Conservation (phyloP, 257 asterid species). For the Nicotiana attenuata region DNA sequence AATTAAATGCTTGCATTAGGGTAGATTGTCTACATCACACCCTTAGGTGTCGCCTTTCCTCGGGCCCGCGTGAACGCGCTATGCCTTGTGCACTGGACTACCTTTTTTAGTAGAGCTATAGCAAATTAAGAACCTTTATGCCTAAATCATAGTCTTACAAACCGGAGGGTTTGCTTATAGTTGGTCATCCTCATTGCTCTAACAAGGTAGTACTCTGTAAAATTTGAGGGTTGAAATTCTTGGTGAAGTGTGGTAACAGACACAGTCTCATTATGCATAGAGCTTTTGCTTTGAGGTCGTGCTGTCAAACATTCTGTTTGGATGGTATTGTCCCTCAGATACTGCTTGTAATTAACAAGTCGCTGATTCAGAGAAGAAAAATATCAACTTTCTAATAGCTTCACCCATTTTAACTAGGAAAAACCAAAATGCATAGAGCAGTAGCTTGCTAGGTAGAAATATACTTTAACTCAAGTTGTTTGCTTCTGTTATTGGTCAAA, state of each 20-base stretch:
- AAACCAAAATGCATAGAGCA: background rate
- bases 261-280: background rate
- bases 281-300: background rate
- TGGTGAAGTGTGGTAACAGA: background rate
- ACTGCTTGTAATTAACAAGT: background rate
- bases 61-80: no score
- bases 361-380: background rate
- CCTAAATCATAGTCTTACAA: background rate
- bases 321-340: background rate
- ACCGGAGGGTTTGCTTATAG: background rate
- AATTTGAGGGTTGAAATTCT: background rate
- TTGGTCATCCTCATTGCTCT: background rate
- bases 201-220: background rate
- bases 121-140: background rate
- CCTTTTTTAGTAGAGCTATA: background rate
- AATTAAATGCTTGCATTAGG: background rate
- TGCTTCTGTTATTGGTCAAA: background rate
- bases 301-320: background rate
- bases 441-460: background rate
- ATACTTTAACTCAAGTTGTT: background rate
- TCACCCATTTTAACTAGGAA: background rate
- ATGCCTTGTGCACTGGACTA: no score
- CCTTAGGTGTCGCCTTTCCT: no score
- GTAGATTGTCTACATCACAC: no score
- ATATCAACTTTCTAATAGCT: background rate